Percentiles rank a stretch among this genome's conserved stretches.
Conservation (phyloP, 1,139 yeast species). For the Petasospora fabianii region DNA sequence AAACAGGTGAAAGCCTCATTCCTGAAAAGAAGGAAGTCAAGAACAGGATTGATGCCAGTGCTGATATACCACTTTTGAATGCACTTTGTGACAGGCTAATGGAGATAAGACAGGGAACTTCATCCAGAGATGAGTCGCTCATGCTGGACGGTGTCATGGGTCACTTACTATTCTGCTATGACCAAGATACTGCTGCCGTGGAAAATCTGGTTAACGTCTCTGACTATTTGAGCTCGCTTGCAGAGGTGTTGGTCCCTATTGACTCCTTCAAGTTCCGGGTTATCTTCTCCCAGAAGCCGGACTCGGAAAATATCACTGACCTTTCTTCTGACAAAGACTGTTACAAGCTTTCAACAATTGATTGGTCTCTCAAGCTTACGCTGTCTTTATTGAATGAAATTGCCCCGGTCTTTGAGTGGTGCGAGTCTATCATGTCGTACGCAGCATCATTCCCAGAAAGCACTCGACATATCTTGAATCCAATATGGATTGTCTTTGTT, state of each 20-base stretch:
- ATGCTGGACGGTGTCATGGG: slow-evolving; percentile 21
- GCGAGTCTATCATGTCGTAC: background rate
- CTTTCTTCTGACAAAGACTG: background rate
- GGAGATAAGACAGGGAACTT: slow-evolving; percentile 1
- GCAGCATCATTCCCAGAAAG: background rate
- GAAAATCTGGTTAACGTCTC: slow-evolving; percentile 11
- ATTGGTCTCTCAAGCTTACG: background rate
- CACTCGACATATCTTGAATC: background rate
- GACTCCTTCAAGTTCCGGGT: slow-evolving; percentile 10
- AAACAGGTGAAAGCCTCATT: slow-evolving; percentile 28
- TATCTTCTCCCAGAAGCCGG: background rate
- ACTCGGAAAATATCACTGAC: background rate
- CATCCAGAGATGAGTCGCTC: slow-evolving; percentile 9
- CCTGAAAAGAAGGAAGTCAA: slow-evolving; percentile 19
- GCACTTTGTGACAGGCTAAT: slow-evolving; percentile 25
- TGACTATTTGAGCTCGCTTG: slow-evolving; percentile 4
- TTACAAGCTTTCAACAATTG: background rate
- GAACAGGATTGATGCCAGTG: background rate
- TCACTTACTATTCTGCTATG: slow-evolving; percentile 9
- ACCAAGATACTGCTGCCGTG: slow-evolving; percentile 4
- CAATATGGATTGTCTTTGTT: background rate
- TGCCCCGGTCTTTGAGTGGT: background rate
- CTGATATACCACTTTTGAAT: background rate
- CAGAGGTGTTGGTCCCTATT: slow-evolving; percentile 9
- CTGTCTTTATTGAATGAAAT: background rate